Base-by-base conservation (phyloP, 2,329 filamentous ascomycete species). In the Teratosphaeria zuluensis region DNA sequence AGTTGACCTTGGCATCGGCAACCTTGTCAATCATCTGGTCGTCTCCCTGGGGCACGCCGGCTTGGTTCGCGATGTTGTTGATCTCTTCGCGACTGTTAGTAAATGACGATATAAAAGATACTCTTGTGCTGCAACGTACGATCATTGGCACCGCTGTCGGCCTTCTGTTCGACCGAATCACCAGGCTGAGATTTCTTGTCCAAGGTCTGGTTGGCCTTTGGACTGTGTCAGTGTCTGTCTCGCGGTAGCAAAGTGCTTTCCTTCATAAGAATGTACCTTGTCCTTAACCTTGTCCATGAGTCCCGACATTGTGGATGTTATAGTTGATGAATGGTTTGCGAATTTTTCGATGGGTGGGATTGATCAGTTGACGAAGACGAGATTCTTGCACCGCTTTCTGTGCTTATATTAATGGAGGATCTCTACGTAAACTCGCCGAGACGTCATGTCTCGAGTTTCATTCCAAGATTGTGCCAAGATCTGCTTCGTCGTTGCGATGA, bases 101-200 rank as follows among this genome's bases (percentile, higher is more conserved):
- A 1, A 14, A 14, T 2, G 4, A 1, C 16, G 14, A 12, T n/a
- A 11, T 5, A n/a, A 4, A 16, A 8, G 7, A 24, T 3, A 31
- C n/a, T n/a, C 7, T 9, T 19, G 30, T 19, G 46, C 19, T 35
- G 5, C 31, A 53, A 46, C 55, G 14, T 38, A 60, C 58, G 35
- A 5, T 54, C 21, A 56, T 61, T 61, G 28, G 54, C 56, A 14
- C 11, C 32, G 46, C 56, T 35, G 48, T 61, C 59, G 5, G 59
- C 56, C 12, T 28, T 55, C 19, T 31, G n/a, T 51, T 61, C 59
- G 11, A 61, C 48, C n/a, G 35, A n/a, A 33, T 58, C 21, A 21
- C 59, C 59, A 21, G 59, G 54, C 56, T 61, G 59, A n/a, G 56
- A 53, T 19, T 61, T 52, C 46, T 61, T 55, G 56, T 58, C 56